A percentile compares a stretch with the other conserved stretches of the same genome.
These are phyloP conservation scores for Saitozyma podzolica DNA, from an alignment of 768 basidiomycete genomes.

Conservation along the genomic window DNA sequence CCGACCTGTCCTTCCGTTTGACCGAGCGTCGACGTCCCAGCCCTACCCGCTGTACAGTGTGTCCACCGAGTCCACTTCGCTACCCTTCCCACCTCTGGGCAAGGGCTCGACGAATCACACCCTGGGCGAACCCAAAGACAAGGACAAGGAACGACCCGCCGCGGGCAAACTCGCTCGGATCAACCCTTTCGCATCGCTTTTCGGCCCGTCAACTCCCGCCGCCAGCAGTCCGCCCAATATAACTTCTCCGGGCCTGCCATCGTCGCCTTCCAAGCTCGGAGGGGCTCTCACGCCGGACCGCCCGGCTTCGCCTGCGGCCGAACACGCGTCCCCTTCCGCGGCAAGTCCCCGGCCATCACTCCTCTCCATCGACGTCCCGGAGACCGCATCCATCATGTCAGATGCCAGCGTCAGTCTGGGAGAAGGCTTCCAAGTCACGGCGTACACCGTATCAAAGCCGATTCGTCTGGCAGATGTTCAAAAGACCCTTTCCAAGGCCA, in stretches of 20 bases:
- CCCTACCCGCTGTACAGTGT: conserved; percentile 52
- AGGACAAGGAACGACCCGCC: conserved; percentile 31
- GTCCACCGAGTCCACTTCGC: conserved; percentile 55
- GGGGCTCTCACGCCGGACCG: conserved; percentile 12
- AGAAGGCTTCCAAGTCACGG: conserved; percentile 46
- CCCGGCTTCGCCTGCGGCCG: conserved; percentile 24
- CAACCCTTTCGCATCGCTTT: conserved; percentile 80
- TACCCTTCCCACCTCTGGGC: conserved; percentile 48
- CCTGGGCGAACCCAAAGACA: conserved; percentile 53
- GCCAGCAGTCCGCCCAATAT: background rate
- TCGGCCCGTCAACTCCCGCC: conserved; percentile 57
- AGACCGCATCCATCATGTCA: conserved; percentile 30
- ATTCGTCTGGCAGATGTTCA: conserved; percentile 46
- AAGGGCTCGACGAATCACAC: conserved; percentile 52
- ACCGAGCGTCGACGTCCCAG: background rate
- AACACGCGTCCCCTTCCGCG: conserved; percentile 54
- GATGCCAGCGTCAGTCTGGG: conserved; percentile 17
- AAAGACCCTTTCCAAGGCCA: conserved; percentile 45
- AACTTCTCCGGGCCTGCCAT: background rate
- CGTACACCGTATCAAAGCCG: conserved; percentile 45
- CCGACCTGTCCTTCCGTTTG: conserved; percentile 20
- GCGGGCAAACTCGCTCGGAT: conserved; percentile 55
- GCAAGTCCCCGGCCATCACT: conserved; percentile 55
- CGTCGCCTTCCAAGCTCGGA: conserved; percentile 2
- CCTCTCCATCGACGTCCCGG: conserved; percentile 13